Percentiles rank a stretch among this genome's conserved stretches.
Conservation (phyloP, 371 early-diverging fungal species). For the Mortierella sp. region DNA sequence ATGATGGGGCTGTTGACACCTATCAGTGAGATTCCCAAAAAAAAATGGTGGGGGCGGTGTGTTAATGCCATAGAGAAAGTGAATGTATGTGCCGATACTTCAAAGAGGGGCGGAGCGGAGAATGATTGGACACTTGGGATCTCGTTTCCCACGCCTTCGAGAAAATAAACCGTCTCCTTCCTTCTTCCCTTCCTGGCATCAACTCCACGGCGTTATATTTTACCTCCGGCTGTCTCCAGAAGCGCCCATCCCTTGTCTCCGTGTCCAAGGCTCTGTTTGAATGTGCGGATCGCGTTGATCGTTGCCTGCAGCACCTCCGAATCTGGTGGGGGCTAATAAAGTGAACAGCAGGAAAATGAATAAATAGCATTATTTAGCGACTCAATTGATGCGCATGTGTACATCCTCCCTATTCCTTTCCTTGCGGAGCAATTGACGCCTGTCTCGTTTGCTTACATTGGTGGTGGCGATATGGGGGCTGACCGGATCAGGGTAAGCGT, state of each 20-base stretch:
- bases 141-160: conserved; percentile 7
- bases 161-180: not conserved
- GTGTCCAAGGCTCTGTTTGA: conserved; percentile 48
- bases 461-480: conserved; percentile 81
- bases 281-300: conserved; percentile 57
- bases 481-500: conserved; percentile 81
- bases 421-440: too few relatives aligned
- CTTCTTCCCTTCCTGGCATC: not conserved
- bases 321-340: conserved; percentile 44
- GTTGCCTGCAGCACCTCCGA: conserved; percentile 62
- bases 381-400: too few relatives aligned
- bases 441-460: conserved; percentile 54
- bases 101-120: conserved; percentile 5
- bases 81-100: too few relatives aligned
- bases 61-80: not conserved
- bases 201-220: not conserved
- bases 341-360: not conserved
- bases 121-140: conserved; percentile 9
- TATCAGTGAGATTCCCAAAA: conserved; percentile 17
- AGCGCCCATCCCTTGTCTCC: conserved; percentile 63
- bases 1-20: conserved; percentile 84
- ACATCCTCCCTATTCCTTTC: too few relatives aligned
- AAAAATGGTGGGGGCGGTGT: not conserved
- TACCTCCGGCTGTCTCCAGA: conserved; percentile 80
- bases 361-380: conserved; percentile 20